Percentiles rank a stretch among this genome's conserved stretches.
These are phyloP conservation scores for Circinella minor DNA, from an alignment of 371 early-diverging fungal species.

Conservation along the genomic window DNA sequence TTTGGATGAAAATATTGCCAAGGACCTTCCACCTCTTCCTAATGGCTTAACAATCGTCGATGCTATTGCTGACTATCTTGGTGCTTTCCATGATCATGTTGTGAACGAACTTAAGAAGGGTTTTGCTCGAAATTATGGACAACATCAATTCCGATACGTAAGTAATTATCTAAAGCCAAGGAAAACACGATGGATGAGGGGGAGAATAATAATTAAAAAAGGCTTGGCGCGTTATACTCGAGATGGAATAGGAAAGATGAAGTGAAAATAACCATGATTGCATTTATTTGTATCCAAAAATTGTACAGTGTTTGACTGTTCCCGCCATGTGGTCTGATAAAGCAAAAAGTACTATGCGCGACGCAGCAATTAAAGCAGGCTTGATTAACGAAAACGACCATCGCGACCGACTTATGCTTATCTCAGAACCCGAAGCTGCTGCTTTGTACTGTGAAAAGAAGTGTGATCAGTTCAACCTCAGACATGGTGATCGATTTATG, in stretches of 20 bases:
- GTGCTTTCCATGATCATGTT: slow-evolving; percentile 56
- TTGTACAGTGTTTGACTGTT: slow-evolving; percentile 50
- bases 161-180: background rate
- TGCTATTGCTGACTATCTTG: slow-evolving; percentile 62
- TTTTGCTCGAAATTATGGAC: slow-evolving; percentile 43
- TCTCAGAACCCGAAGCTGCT: slow-evolving; percentile 57
- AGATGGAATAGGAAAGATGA: too few species aligned
- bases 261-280: too few species aligned
- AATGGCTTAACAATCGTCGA: slow-evolving; percentile 49
- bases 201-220: background rate
- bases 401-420: slow-evolving; percentile 49
- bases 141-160: slow-evolving; percentile 51
- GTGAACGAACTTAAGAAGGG: slow-evolving; percentile 55
- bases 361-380: slow-evolving; percentile 52
- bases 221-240: too few species aligned
- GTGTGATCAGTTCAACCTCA: slow-evolving; percentile 52
- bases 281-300: too few species aligned
- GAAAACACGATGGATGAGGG: background rate
- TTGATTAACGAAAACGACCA: slow-evolving; percentile 47
- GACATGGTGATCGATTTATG: slow-evolving; percentile 56
- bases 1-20: slow-evolving; percentile 57
- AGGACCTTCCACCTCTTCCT: slow-evolving; percentile 59
- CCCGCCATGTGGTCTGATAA: slow-evolving; percentile 61
- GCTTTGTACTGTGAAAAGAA: slow-evolving; percentile 57
- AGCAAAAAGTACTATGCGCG: slow-evolving; percentile 58